phyloP scores from a whole-genome alignment of 768 basidiomycete species.

The Russula earlei region DNA sequence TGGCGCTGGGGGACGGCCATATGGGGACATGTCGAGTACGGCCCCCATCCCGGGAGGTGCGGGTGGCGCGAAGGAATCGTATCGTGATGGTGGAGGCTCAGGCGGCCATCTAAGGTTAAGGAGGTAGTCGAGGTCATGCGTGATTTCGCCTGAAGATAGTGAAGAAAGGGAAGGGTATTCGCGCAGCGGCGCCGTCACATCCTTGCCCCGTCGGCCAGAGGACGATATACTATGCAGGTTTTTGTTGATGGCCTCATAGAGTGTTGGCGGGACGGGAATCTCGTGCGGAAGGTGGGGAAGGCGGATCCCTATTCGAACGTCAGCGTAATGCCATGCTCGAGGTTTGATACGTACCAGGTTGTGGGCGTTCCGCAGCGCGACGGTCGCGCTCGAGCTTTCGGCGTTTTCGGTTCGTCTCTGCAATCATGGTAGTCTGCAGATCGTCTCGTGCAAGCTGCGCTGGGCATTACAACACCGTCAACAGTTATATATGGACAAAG shows the following conservation, averaged over 20 bases:
- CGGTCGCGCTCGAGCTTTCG: slow-evolving; percentile 80
- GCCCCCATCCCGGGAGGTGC: slow-evolving; percentile 7
- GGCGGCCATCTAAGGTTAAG: slow-evolving; percentile 21
- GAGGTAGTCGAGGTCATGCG: slow-evolving; percentile 27
- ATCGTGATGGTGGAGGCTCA: slow-evolving; percentile 10
- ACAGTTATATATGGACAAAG: neutral
- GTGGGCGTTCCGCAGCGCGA: slow-evolving; percentile 65
- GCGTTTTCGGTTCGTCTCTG: slow-evolving; percentile 81
- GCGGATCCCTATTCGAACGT: slow-evolving; percentile 38
- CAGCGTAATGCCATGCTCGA: neutral
- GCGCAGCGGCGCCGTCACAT: slow-evolving; percentile 10
- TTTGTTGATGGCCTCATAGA: slow-evolving; percentile 58
- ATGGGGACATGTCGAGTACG: slow-evolving; percentile 13
- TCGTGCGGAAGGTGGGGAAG: slow-evolving; percentile 48
- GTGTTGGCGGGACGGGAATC: slow-evolving; percentile 46
- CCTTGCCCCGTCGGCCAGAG: slow-evolving; percentile 17
- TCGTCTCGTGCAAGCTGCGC: slow-evolving; percentile 63
- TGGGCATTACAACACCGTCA: neutral
- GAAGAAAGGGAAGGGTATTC: slow-evolving; percentile 27
- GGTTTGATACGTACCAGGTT: slow-evolving; percentile 43
- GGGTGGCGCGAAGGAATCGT: slow-evolving; percentile 1
- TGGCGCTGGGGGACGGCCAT: slow-evolving; percentile 7
- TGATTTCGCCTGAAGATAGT: slow-evolving; percentile 26
- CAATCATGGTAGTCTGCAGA: slow-evolving; percentile 78
- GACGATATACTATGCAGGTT: slow-evolving; percentile 37